Evolutionary conservation across 2,329 filamentous ascomycete genomes (phyloP).

Genomic region (Aspergillus sp.): DNA sequence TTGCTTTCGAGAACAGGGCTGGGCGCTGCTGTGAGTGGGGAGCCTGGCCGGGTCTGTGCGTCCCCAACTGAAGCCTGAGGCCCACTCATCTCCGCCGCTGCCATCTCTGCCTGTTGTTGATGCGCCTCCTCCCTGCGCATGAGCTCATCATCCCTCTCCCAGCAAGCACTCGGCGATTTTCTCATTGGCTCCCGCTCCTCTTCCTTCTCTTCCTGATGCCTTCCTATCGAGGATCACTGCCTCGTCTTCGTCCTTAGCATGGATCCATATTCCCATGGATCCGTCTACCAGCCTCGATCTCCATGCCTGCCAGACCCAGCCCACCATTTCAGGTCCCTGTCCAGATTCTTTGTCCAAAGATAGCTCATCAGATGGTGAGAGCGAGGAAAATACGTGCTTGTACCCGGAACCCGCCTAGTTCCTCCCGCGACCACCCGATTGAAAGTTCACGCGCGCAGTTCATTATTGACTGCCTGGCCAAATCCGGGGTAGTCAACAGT

Average conservation of each 20-base stretch:
- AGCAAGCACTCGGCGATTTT: neutral
- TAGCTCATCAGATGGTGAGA: neutral
- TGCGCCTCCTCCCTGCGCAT: neutral
- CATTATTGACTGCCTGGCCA: neutral
- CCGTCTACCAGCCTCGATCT: neutral
- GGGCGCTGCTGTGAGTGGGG: neutral
- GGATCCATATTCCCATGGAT: neutral
- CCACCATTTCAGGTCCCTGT: neutral
- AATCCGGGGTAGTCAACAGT: too few relatives aligned
- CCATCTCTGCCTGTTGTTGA: neutral
- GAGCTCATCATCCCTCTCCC: neutral
- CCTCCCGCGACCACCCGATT: neutral
- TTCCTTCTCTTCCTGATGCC: neutral
- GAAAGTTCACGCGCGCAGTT: neutral
- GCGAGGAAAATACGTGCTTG: neutral
- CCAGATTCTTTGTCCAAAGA: neutral
- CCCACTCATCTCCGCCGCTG: neutral
- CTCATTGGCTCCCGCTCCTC: neutral
- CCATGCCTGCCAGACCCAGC: too few relatives aligned
- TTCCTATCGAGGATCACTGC: neutral
- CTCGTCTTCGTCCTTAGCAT: neutral
- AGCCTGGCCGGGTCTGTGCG: neutral
- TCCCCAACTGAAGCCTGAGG: neutral
- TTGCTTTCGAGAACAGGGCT: constrained; percentile 12
- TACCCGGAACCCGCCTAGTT: neutral